Base-by-base conservation (phyloP, 805 yeast genomes). In the Saccharomycopsis fibuligera region DNA sequence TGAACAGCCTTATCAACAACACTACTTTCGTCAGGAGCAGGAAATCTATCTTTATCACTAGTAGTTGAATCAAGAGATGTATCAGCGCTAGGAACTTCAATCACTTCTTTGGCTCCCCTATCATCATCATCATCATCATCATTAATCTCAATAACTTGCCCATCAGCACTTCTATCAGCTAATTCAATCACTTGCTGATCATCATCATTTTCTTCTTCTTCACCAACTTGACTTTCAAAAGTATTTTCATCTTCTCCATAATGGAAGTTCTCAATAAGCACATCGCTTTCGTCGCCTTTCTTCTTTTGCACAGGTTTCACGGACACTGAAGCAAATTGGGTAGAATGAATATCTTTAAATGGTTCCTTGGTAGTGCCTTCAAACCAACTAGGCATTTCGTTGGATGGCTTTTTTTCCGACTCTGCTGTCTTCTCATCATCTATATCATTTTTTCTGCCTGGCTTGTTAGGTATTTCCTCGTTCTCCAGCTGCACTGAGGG, bases 301-400 rank as follows among this genome's bases (percentile, higher is more conserved):
- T 36, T 29, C 21, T 16, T 19, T 23, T 17, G 19, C 23, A 36
- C 41, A 12, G 31, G 21, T 25, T 14, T 16, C 33, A 25, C 38
- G n/a, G 4, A 14, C 12, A 19, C 45, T 29, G 35, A 21, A 21
- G 38, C 14, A 23, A 38, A 17, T 25, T 38, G 45, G 14, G 9
- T 41, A 33, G 25, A 42, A 38, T 38, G 41, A 21, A 37, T 25
- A 39, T 19, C 10, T 6, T 45, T 38, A 17, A 8, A 8, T 4
- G 16, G 5, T 24, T 9, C 21, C 12, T 22, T 47, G 17, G 38
- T 29, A 3, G 35, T 41, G 6, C 47, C 27, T 30, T 48, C 55
- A 48, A 65, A 65, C 69, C 69, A 65, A 14, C 57, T 46, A 3
- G 69, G 69, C 16, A 56, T 50, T 39, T 62, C 62, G 25, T 27